Evolutionary conservation across 176 grass and related monocot species (phyloP), one percentile per base, ranked within the genome.

Genomic region (Triticum monococcum): DNA sequence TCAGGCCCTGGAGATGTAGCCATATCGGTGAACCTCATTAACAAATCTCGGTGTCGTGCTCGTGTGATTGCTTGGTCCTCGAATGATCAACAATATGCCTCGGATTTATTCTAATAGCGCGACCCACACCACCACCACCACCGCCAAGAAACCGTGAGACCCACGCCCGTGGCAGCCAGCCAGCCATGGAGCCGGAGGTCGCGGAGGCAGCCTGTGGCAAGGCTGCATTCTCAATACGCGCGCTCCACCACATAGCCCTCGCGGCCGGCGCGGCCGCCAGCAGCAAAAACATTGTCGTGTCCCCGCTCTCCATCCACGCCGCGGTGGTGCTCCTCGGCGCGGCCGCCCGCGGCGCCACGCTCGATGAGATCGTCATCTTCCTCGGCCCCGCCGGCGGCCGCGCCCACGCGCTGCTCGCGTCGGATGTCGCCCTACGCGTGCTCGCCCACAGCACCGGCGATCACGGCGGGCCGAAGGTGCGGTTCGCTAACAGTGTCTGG

Each of bases 401-500:
- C 60, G 77, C 52, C 28, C 61, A 77, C 81, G 78, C 88, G 1
- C 12, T 43, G 18, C 70, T 78, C 71, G 50, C 40, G 18, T 86
- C 77, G 35, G 36, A 80, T 46, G 52, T 83, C 32, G 85, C 78
- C 18, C 24, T 68, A 81, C 60, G 20, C 86, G 54, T 82, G 48
- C 26, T 69, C 22, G 77, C 54, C 23, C 57, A 50, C 59, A 12
- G 4, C 25, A 37, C 4, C 37, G 60, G 60, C n/a, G n/a, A 25
- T 2, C 4, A 63, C 9, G 84, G 77, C 30, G 89, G 86, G 26
- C 87, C 91, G 36, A 82, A 28, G 26, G 32, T 93, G 72, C 85
- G 86, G 16, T 93, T 85, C 91, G 84, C 85, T 70, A 93, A 89
- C 45, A 84, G 84, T 22, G 32, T 91, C 76, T 95, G 91, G 91